phyloP scores from a whole-genome alignment of 495 filamentous ascomycete species.

The Podospora pseudocomata region DNA sequence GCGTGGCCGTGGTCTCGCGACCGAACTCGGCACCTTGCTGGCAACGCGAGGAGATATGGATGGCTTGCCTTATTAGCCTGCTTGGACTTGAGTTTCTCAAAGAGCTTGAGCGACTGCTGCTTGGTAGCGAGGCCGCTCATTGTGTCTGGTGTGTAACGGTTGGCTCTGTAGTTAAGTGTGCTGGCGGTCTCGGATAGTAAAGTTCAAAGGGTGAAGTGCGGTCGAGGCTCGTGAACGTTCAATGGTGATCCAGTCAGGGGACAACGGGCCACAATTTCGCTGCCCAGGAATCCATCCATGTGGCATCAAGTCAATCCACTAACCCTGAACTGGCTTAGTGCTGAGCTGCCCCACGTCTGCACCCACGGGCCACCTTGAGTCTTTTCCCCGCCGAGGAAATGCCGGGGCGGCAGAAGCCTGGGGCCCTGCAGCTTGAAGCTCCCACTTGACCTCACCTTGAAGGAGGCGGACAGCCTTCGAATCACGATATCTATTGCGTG shows the following conservation, averaged over 20 bases:
- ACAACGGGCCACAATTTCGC: slow-evolving; percentile 29
- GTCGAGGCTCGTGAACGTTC: slow-evolving; percentile 5
- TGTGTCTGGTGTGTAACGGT: slow-evolving; percentile 29
- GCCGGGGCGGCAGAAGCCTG: slow-evolving; percentile 24
- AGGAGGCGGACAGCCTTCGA: neutral
- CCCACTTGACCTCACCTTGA: neutral
- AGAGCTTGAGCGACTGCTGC: slow-evolving; percentile 92
- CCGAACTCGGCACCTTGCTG: neutral
- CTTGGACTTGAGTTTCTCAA: slow-evolving; percentile 94
- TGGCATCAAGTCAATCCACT: slow-evolving; percentile 30
- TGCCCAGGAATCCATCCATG: slow-evolving; percentile 27
- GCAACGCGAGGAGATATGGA: slow-evolving; percentile 7
- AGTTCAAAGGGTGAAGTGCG: slow-evolving; percentile 5
- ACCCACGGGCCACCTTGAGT: neutral
- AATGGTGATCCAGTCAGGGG: slow-evolving; percentile 26
- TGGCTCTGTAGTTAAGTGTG: neutral
- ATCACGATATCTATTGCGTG: neutral
- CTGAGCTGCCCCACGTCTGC: slow-evolving; percentile 14
- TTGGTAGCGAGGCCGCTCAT: slow-evolving; percentile 86
- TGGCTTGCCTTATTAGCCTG: slow-evolving; percentile 82
- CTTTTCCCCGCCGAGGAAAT: slow-evolving; percentile 23
- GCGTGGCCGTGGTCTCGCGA: neutral
- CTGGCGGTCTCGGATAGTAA: neutral
- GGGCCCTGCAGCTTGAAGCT: slow-evolving; percentile 10
- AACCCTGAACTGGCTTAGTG: slow-evolving; percentile 19